Evolutionary conservation across 352 stramenopile species (phyloP), one percentile per base, ranked within the genome.

Genomic region (Blastocystis sp.): DNA sequence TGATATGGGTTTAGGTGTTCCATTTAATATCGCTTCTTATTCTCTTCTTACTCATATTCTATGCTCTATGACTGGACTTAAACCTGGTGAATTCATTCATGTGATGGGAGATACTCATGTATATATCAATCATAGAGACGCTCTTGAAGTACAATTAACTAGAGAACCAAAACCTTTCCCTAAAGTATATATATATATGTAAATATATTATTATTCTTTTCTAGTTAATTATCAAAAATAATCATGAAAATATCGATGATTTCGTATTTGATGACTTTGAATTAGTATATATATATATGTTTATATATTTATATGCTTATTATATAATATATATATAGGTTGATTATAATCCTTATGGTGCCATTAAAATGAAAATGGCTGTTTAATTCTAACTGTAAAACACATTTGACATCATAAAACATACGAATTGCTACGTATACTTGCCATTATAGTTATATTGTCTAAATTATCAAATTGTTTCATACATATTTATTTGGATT

Each of bases 11-110:
- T 79, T 98, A 24, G 92, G 92, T 4, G 91, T 98, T 30, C 92
- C 92, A 4, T 98, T 99, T 72, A 99, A 99, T 73, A 98, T 99
- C 73, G 91, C 91, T 7, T 94, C 80, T 42, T 98, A 98, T 72
- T 82, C 89, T 28, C 72, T 98, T 43, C 76, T 98, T 9, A 96
- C 88, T 21, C 79, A 86, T 42, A 76, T 97, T 65, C 71, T 97
- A 19, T 89, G 89, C 1, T 87, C 96, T 54, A 88, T 94, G 16
- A 83, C 78, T 0, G 79, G 77, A 0, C 69, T 94, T 1, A 80
- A 90, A 52, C 69, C 90, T 18, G 89, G 90, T 19, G 90, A 98
- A 28, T 94, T 99, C 37, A 77, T 98, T 43, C 91, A 98, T 69
- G 84, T 91, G 2, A 94, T 98, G 66, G 93, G 91, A 24, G 93